Percentiles rank a stretch among this genome's conserved stretches.
phyloP scores from a whole-genome alignment of 306 rosid species.

The Trifolium dubium region DNA sequence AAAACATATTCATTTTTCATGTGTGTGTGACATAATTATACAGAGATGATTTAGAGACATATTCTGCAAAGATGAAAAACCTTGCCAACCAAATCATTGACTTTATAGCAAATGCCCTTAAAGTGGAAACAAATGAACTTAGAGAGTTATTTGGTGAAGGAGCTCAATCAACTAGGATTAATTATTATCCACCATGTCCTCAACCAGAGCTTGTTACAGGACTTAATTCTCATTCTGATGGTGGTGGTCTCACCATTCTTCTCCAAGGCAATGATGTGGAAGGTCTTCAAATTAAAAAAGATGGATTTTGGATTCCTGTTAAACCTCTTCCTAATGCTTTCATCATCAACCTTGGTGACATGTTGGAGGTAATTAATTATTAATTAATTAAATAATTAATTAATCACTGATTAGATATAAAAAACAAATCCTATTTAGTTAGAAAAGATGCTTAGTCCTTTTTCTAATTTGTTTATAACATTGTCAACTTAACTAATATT shows the following conservation, averaged over 20 bases:
- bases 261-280: slow-evolving; percentile 39
- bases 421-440: too few relatives aligned
- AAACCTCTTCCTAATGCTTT: slow-evolving; percentile 36
- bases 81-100: slow-evolving; percentile 27
- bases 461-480: too few relatives aligned
- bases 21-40: neutral
- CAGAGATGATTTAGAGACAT: slow-evolving; percentile 36
- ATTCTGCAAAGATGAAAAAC: slow-evolving; percentile 11
- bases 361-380: slow-evolving; percentile 43
- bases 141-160: slow-evolving; percentile 34
- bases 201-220: slow-evolving; percentile 42
- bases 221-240: slow-evolving; percentile 44
- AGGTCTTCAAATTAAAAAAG: slow-evolving; percentile 38
- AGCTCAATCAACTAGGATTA: slow-evolving; percentile 40
- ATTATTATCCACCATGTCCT: slow-evolving; percentile 53
- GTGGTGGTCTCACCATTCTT: slow-evolving; percentile 35
- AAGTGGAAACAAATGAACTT: slow-evolving; percentile 27
- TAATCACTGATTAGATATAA: too few relatives aligned
- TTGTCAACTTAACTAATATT: neutral
- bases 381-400: too few relatives aligned
- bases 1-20: neutral
- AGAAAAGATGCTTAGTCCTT: neutral
- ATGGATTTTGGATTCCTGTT: slow-evolving; percentile 38
- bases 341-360: slow-evolving; percentile 43
- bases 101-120: slow-evolving; percentile 40